These are phyloP conservation scores for Wickerhamomyces strasburgensis DNA, from an alignment of 805 yeast species.

Conservation along the genomic window DNA sequence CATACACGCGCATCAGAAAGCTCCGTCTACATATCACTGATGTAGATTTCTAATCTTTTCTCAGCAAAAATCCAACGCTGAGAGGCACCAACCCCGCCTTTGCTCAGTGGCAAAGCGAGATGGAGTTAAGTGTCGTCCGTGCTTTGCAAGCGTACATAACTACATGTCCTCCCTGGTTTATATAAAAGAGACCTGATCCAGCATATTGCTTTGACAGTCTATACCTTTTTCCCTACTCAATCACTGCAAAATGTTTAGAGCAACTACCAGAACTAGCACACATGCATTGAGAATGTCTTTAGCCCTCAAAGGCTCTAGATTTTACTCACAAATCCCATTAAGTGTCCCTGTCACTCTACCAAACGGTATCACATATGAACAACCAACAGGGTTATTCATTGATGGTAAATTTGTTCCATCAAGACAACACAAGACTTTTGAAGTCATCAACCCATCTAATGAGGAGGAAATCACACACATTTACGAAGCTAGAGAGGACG, in stretches of 20 bases:
- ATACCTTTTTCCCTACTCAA: no score
- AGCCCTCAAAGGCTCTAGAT: slow-evolving; percentile 23
- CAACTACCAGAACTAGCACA: slow-evolving; percentile 12
- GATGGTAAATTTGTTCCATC: slow-evolving; percentile 71
- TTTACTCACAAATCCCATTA: slow-evolving; percentile 35
- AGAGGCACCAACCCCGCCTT: background rate
- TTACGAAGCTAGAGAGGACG: slow-evolving; percentile 71
- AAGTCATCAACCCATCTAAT: slow-evolving; percentile 63
- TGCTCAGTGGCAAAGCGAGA: no score
- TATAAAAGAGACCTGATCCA: no score
- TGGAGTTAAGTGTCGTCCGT: no score
- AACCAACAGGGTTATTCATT: slow-evolving; percentile 80
- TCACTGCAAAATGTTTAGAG: slow-evolving; percentile 20
- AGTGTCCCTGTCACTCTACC: slow-evolving; percentile 56
- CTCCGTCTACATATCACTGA: background rate
- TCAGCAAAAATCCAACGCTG: no score
- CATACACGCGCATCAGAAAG: background rate
- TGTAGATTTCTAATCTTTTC: no score
- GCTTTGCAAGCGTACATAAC: no score
- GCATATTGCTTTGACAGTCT: no score
- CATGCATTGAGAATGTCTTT: slow-evolving; percentile 15
- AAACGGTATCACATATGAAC: slow-evolving; percentile 67
- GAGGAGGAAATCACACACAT: slow-evolving; percentile 66
- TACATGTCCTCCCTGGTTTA: no score
- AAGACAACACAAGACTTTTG: slow-evolving; percentile 54